Conservation (phyloP, 441 rosid species). For the Geranium incanum region DNA sequence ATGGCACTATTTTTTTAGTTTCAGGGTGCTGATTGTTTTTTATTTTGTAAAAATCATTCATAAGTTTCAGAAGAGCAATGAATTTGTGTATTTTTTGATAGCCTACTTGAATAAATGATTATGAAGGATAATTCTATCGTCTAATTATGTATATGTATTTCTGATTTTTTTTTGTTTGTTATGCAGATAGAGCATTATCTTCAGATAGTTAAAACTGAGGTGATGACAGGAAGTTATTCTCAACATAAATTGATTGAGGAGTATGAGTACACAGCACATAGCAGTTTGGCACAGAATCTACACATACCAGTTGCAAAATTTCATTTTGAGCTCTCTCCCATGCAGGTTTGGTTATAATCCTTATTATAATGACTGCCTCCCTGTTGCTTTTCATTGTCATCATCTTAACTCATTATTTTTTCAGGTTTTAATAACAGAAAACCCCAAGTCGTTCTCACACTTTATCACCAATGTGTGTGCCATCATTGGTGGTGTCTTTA, state of each 20-base stretch:
- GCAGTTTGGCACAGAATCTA: slow-evolving; percentile 68
- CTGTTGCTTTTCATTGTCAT: not conserved
- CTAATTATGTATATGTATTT: not conserved
- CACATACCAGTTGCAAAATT: slow-evolving; percentile 77
- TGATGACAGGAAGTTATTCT: slow-evolving; percentile 35
- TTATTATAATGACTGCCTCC: not conserved
- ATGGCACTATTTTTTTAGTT: not conserved
- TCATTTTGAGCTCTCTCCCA: slow-evolving; percentile 95
- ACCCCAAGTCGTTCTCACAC: slow-evolving; percentile 77
- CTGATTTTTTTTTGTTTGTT: not conserved
- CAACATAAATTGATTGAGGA: slow-evolving; percentile 59
- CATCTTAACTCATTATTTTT: not conserved
- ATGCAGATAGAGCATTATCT: slow-evolving; percentile 96
- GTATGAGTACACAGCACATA: slow-evolving; percentile 94
- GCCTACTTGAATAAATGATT: not conserved
- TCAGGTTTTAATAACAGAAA: slow-evolving; percentile 76
- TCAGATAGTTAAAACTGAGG: slow-evolving; percentile 94
- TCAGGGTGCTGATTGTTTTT: not conserved
- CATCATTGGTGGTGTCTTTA: slow-evolving; percentile 92
- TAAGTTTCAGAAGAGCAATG: not conserved
- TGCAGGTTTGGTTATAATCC: slow-evolving; percentile 59
- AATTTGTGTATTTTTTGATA: not conserved
- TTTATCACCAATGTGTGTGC: slow-evolving; percentile 95
- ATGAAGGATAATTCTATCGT: not conserved
- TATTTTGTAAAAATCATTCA: not conserved